Percentiles rank a stretch among this genome's conserved stretches.
These are phyloP conservation scores for Rhizopogon salebrosus DNA, from an alignment of 768 basidiomycete species.

Conservation along the genomic window DNA sequence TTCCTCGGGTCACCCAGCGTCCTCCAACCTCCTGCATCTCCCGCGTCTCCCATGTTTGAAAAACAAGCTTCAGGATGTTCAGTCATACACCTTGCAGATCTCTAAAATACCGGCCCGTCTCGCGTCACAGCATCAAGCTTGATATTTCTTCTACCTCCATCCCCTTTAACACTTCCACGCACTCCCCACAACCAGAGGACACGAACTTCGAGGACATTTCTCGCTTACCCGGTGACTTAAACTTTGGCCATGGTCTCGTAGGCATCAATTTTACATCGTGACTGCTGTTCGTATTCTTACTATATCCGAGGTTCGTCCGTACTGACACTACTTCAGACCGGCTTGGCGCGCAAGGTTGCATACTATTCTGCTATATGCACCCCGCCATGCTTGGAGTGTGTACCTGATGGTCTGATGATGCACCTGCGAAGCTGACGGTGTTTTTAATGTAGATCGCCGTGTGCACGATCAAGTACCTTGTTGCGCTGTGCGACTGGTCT, in stretches of 20 bases:
- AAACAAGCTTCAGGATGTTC: conserved; percentile 54
- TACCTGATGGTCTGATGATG: conserved; percentile 1
- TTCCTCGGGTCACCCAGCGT: conserved; percentile 76
- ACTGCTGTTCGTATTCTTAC: conserved; percentile 93
- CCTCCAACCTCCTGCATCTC: conserved; percentile 32
- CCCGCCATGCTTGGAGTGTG: conserved; percentile 85
- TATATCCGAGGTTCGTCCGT: conserved; percentile 67
- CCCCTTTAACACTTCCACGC: conserved; percentile 42
- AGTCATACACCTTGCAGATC: conserved; percentile 86
- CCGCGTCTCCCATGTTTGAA: conserved; percentile 26
- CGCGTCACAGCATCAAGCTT: conserved; percentile 80
- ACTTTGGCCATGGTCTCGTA: conserved; percentile 86
- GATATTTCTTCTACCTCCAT: conserved; percentile 66
- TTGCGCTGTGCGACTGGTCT: conserved; percentile 90
- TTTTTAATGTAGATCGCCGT: conserved; percentile 66
- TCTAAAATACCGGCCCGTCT: conserved; percentile 85
- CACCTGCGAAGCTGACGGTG: background rate
- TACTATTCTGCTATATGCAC: conserved; percentile 85
- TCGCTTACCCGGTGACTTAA: conserved; percentile 88
- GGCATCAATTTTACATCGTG: conserved; percentile 97
- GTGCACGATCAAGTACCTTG: conserved; percentile 85
- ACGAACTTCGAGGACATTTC: conserved; percentile 76
- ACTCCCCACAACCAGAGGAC: conserved; percentile 25
- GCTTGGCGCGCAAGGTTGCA: conserved; percentile 77
- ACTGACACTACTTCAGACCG: conserved; percentile 46